These are phyloP conservation scores for Epipyxis sp. DNA, from an alignment of 108 stramenopile genomes.

Conservation along the genomic window DNA sequence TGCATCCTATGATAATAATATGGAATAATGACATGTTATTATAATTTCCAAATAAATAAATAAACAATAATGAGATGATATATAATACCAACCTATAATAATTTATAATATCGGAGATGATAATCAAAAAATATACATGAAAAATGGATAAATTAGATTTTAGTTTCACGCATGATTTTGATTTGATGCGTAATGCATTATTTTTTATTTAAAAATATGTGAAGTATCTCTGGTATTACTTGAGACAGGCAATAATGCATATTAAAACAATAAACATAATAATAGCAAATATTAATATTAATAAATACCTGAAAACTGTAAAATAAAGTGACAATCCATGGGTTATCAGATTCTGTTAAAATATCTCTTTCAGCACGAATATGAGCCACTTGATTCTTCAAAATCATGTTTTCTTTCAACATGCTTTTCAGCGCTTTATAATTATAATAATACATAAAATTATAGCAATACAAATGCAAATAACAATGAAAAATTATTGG, in stretches of 20 bases:
- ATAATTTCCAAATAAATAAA: too few relatives aligned
- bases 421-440: conserved; percentile 98
- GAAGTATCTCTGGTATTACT: neutral
- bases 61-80: too few relatives aligned
- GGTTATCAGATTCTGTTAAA: conserved; percentile 80
- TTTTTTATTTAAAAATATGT: conserved; percentile 53
- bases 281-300: too few relatives aligned
- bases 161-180: too few relatives aligned
- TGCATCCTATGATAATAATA: too few relatives aligned
- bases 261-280: neutral
- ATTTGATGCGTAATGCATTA: conserved; percentile 77
- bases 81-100: too few relatives aligned
- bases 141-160: too few relatives aligned
- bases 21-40: conserved; percentile 5
- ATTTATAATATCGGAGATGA: too few relatives aligned
- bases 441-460: too few relatives aligned
- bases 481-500: too few relatives aligned
- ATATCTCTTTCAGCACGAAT: conserved; percentile 94
- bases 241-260: neutral
- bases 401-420: conserved; percentile 99
- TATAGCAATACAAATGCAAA: too few relatives aligned
- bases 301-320: conserved; percentile 94
- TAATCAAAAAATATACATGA: too few relatives aligned
- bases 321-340: conserved; percentile 91
- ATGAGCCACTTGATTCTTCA: conserved; percentile 99